Base-by-base conservation (phyloP, 352 stramenopile genomes). In the Blastocystis sp. region DNA sequence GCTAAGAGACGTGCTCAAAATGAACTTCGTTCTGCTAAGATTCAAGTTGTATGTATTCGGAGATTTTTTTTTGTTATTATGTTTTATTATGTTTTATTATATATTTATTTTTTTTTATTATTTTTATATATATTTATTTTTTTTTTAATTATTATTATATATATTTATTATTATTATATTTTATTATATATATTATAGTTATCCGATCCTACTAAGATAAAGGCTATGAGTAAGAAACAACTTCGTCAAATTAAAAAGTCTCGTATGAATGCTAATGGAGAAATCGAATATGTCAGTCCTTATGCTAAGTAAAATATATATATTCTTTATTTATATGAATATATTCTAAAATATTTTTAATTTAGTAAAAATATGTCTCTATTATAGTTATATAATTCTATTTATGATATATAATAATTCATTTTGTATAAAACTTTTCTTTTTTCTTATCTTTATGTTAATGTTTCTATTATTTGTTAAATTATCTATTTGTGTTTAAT, bases 171-270 rank as follows among this genome's bases (percentile, higher is more conserved):
- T 5, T 2, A 54, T 55, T 48, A 30, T 30, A 59, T 41, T 44
- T 32, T 46, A 0, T n/a, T 5, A 40, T 19, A 52, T 30, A 9
- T 7, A 43, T 10, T n/a, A 10, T 23, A 83, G 75, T 83, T 87
- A 48, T 81, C 75, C 27, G 74, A 79, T 66, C 81, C 78, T 65
- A 73, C 83, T 71, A 72, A 78, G 35, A 69, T 87, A 67, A 87
- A 87, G 76, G 79, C 74, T 16, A 87, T 87, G 79, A 85, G 78
- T 75, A 87, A 87, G 77, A 87, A 87, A 70, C 79, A 87, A 68
- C 67, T 87, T 65, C 78, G 78, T 59, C 82, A 85, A 57, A 79
- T 87, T 65, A 81, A 82, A 69, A 87, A 87, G 76, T 84, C 79
- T 21, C 80, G 83, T 44, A 75, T 87, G 43, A 84, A 85, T 78